Base-by-base conservation (phyloP, 73 alveolate genomes). In the Uronychia binucleata region DNA sequence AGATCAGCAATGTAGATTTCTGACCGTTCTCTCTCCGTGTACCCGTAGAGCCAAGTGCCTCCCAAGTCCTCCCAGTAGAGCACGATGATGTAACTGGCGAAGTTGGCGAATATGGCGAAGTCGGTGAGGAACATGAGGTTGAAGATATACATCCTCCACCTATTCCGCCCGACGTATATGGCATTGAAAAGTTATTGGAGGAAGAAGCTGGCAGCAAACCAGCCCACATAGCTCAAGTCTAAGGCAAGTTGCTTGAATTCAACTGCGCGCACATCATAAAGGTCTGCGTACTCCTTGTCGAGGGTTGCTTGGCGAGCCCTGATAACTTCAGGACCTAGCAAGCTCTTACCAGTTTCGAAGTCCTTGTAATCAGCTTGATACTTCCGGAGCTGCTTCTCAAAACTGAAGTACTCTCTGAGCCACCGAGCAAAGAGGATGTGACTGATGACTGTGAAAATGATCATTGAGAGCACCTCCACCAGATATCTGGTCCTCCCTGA, bases 401-500 rank as follows among this genome's bases (percentile, higher is more conserved):
- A 32, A 1, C 34, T 30, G 8, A 75, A 79, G 1, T 83, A 46
- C 33, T 34, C 80, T 33, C 27, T 77, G 0, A 86, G 83, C 76
- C 34, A 31, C 31, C 58, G 31, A 29, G 34, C 59, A 28, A 86
- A 29, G 11, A 58, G 29, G 1, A 86, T 59, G 33, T 86, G 92
- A 31, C 59, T 59, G 8, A 86, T 31, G 26, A 81, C 78, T 0
- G 92, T 78, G 1, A 86, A 8, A 13, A 79, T 58, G 27, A 58
- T 67, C 28, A 86, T 58, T 13, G 78, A 75, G 33, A 58, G 25
- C 34, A 86, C 78, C 11, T 86, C 92, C 28, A 79, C 83, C 5
- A 86, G 33, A 14, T 76, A 46, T 58, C 92, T 46, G 13, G 87
- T 46, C 60, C 78, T 86, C 32, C 92, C 92, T 35, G 92, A 86